Conservation (phyloP, 2,329 filamentous ascomycete species). For the Sporothrix inflata region DNA sequence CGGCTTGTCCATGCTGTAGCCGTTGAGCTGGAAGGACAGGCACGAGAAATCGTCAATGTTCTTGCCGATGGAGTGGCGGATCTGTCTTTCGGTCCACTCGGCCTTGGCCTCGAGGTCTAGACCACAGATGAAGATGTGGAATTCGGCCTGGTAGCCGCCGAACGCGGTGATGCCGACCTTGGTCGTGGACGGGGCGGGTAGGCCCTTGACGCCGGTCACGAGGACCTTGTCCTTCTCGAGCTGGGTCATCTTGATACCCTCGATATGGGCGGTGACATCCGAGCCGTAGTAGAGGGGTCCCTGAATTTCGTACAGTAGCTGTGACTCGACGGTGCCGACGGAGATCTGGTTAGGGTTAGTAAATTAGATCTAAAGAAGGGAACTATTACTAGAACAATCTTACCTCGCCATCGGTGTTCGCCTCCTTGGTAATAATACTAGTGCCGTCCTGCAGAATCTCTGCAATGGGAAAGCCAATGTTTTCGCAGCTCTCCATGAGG, state of each 20-base stretch:
- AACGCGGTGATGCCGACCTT: slow-evolving; percentile 38
- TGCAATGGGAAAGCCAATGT: slow-evolving; percentile 53
- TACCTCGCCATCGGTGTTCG: slow-evolving; percentile 33
- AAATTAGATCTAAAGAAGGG: background rate
- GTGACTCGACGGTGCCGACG: slow-evolving; percentile 33
- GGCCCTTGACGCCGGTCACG: slow-evolving; percentile 42
- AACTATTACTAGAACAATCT: too few species aligned
- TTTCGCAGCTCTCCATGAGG: slow-evolving; percentile 44
- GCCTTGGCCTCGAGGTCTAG: slow-evolving; percentile 38
- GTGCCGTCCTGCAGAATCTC: slow-evolving; percentile 51
- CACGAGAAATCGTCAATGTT: slow-evolving; percentile 35
- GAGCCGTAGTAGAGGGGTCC: slow-evolving; percentile 43
- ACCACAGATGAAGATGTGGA: slow-evolving; percentile 31
- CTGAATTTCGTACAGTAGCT: slow-evolving; percentile 46
- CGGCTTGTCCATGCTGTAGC: slow-evolving; percentile 41
- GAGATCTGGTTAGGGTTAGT: background rate
- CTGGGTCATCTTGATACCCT: slow-evolving; percentile 50
- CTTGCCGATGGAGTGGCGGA: slow-evolving; percentile 40
- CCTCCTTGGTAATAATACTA: slow-evolving; percentile 38
- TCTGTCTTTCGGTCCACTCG: slow-evolving; percentile 37
- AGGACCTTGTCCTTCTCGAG: slow-evolving; percentile 40
- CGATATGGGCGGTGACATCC: slow-evolving; percentile 41
- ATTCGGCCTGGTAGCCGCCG: slow-evolving; percentile 38
- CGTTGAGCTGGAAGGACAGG: slow-evolving; percentile 40
- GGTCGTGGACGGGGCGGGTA: slow-evolving; percentile 41